Conservation (phyloP, 148 eudicot genomes). For the Fagopyrum homotropicum region DNA sequence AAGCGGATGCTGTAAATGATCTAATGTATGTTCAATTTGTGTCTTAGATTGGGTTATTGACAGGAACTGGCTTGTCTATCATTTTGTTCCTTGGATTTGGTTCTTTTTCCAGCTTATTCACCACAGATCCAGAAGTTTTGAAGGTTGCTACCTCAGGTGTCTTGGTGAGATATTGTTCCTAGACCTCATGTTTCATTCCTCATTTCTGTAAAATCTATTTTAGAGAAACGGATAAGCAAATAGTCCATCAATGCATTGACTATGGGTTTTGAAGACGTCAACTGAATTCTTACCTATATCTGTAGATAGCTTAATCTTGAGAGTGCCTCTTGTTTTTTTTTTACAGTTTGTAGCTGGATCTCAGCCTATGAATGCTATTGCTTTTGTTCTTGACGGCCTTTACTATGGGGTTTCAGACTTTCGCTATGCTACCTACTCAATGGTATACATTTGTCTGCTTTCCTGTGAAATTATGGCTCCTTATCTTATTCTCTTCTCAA, state of each 20-base stretch:
- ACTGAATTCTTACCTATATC: not conserved
- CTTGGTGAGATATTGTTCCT: conserved; percentile 42
- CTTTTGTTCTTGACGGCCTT: conserved; percentile 93
- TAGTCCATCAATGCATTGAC: not conserved
- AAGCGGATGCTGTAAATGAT: conserved; percentile 9
- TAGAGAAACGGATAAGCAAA: too few relatives aligned
- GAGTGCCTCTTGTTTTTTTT: not conserved
- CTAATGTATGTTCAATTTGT: not conserved
- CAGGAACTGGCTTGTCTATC: conserved; percentile 59
- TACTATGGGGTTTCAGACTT: conserved; percentile 96
- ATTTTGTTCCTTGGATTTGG: conserved; percentile 63
- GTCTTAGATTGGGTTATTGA: conserved; percentile 50
- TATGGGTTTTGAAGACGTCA: not conserved
- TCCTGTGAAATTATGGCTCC: not conserved
- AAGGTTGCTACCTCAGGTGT: conserved; percentile 67
- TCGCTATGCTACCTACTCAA: conserved; percentile 82
- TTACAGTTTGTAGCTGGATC: conserved; percentile 91
- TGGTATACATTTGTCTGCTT: conserved; percentile 35
- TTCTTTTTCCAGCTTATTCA: conserved; percentile 48
- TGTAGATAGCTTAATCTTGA: not conserved
- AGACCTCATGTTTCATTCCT: not conserved
- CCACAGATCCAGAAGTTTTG: conserved; percentile 59
- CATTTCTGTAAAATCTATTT: not conserved
- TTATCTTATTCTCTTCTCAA: not conserved
- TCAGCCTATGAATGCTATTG: conserved; percentile 88